Conservation (phyloP, 495 filamentous ascomycete species). For the Tuber magnatum region DNA sequence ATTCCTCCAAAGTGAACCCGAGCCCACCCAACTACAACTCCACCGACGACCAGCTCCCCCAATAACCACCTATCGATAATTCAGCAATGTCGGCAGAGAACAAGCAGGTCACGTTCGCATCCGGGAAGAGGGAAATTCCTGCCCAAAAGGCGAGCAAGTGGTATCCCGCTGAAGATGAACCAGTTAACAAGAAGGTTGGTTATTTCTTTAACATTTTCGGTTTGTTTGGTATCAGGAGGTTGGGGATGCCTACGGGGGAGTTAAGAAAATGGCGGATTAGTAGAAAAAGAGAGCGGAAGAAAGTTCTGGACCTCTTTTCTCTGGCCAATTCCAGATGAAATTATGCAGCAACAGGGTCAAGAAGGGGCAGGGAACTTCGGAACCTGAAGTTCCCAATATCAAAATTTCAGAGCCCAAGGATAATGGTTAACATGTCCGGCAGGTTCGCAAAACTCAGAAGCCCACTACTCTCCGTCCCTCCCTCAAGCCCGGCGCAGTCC, state of each 20-base stretch:
- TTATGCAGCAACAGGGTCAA: constrained; percentile 34
- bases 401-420: constrained; percentile 1
- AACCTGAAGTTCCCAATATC: constrained; percentile 5
- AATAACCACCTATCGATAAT: constrained; percentile 21
- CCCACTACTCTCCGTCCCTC: constrained; percentile 73
- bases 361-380: constrained; percentile 6
- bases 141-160: constrained; percentile 95
- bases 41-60: constrained; percentile 24
- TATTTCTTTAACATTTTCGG: constrained; percentile 13
- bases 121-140: constrained; percentile 81
- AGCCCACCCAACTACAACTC: constrained; percentile 18
- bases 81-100: constrained; percentile 38
- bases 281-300: background rate
- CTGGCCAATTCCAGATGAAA: constrained; percentile 1
- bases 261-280: background rate
- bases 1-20: constrained; percentile 1
- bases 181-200: constrained; percentile 86
- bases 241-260: background rate
- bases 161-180: constrained; percentile 95
- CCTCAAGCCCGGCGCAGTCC: constrained; percentile 84
- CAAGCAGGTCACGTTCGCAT: constrained; percentile 93
- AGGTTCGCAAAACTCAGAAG: constrained; percentile 93
- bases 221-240: background rate
- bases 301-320: background rate
- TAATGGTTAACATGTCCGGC: constrained; percentile 8